These are phyloP conservation scores for Cordyceps fumosorosea DNA, from an alignment of 2,329 filamentous ascomycete species.

Conservation along the genomic window DNA sequence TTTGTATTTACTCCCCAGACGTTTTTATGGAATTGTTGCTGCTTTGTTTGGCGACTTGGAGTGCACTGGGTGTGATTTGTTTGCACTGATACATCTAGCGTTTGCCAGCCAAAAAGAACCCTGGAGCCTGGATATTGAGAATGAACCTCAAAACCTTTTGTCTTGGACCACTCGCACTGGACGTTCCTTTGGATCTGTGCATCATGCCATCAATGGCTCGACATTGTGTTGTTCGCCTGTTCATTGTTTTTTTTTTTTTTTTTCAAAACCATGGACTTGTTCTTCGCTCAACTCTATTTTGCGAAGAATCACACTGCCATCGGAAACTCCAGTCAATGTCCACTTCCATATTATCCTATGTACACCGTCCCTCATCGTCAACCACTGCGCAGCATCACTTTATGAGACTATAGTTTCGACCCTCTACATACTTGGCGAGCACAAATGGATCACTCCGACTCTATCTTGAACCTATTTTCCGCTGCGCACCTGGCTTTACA, in stretches of 20 bases:
- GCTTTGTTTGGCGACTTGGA: background rate
- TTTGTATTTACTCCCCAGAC: constrained; percentile 47
- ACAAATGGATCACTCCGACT: background rate
- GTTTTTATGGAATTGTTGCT: constrained; percentile 30
- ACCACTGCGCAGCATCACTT: background rate
- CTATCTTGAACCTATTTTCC: background rate
- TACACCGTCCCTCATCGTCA: background rate
- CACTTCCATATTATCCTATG: background rate
- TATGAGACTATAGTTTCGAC: too few relatives aligned
- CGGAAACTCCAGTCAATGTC: background rate
- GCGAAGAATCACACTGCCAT: background rate
- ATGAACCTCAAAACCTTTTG: background rate
- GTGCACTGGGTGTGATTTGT: constrained; percentile 2
- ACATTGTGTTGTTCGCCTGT: background rate
- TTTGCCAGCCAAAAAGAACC: background rate
- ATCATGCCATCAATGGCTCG: background rate
- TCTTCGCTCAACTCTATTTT: too few relatives aligned
- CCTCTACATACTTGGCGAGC: background rate
- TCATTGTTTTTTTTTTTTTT: too few relatives aligned
- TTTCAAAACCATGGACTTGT: background rate
- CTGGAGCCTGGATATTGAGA: background rate
- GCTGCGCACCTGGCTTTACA: background rate
- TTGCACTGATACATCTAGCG: constrained; percentile 2
- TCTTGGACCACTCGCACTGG: background rate
- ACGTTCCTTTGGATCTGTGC: background rate